Conservation (phyloP, 345 rosid genomes). For the Cardamine chenopodiifolia region DNA sequence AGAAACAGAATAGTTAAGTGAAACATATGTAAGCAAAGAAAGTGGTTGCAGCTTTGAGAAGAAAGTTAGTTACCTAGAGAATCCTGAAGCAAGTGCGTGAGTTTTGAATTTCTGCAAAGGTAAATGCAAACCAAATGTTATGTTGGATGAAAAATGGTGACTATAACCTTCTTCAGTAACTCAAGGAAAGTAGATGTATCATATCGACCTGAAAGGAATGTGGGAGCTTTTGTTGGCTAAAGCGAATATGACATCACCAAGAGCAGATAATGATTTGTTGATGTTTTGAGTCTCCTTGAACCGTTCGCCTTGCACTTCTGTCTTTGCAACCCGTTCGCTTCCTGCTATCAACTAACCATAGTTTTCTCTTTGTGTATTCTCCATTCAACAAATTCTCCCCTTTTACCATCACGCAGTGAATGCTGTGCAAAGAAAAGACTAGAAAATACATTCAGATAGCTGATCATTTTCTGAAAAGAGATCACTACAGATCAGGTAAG, state of each 20-base stretch:
- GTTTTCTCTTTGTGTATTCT: conserved; percentile 87
- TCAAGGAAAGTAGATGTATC: not conserved
- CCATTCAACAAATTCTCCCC: conserved; percentile 87
- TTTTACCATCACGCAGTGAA: conserved; percentile 88
- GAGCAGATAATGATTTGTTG: conserved; percentile 93
- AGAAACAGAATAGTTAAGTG: not conserved
- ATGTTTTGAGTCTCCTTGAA: conserved; percentile 97
- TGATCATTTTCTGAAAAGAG: conserved; percentile 1
- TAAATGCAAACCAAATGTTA: conserved; percentile 21
- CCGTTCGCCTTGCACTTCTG: conserved; percentile 92
- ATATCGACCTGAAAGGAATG: conserved; percentile 78
- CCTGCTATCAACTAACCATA: conserved; percentile 99
- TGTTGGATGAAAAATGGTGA: conserved; percentile 4
- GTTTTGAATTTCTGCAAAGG: conserved; percentile 91
- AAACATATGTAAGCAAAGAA: not conserved
- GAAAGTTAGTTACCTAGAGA: conserved; percentile 64
- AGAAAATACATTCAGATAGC: conserved; percentile 14
- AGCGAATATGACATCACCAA: conserved; percentile 96
- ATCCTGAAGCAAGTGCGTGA: conserved; percentile 95
- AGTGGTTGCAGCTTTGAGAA: not conserved
- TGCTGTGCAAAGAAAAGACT: conserved; percentile 47
- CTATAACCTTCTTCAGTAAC: not conserved
- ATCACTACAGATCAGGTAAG: not conserved
- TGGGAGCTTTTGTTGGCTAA: conserved; percentile 92
- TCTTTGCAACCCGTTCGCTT: conserved; percentile 93